phyloP scores from a whole-genome alignment of 345 rosid genomes.

The Linum usitatissimum region DNA sequence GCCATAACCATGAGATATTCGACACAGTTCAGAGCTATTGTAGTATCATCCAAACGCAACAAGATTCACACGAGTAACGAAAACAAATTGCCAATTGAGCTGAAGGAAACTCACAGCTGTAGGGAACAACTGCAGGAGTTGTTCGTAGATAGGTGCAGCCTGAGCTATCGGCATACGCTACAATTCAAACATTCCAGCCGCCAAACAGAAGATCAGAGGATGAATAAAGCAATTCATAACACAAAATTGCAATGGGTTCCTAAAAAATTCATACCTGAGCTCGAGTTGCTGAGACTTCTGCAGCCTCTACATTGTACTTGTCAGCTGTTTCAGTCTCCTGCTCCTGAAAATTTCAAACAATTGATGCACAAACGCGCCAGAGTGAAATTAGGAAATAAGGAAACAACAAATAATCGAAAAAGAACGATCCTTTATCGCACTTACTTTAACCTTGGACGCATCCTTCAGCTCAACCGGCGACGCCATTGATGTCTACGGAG shows the following conservation, averaged over 20 bases:
- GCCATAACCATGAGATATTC: too few relatives aligned
- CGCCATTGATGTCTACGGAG: neutral
- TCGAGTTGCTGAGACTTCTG: slow-evolving; percentile 60
- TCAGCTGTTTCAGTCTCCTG: slow-evolving; percentile 26
- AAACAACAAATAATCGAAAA: neutral
- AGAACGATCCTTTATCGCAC: neutral
- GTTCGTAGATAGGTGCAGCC: slow-evolving; percentile 76
- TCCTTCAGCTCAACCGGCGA: neutral
- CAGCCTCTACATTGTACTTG: slow-evolving; percentile 71
- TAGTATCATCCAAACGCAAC: too few relatives aligned
- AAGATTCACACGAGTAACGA: too few relatives aligned
- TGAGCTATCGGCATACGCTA: slow-evolving; percentile 72
- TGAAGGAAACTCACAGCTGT: slow-evolving; percentile 60
- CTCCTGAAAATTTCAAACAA: slow-evolving; percentile 18
- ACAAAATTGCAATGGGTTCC: neutral
- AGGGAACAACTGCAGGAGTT: slow-evolving; percentile 63
- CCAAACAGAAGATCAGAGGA: slow-evolving; percentile 3
- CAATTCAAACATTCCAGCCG: neutral
- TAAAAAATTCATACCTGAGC: slow-evolving; percentile 39
- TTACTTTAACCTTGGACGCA: neutral
- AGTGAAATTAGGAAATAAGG: too few relatives aligned
- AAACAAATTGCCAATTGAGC: neutral
- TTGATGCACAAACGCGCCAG: neutral
- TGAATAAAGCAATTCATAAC: neutral
- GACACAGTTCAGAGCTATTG: too few relatives aligned